Conservation (phyloP, 2,329 filamentous ascomycete genomes). For the Colletotrichum cuscutae region DNA sequence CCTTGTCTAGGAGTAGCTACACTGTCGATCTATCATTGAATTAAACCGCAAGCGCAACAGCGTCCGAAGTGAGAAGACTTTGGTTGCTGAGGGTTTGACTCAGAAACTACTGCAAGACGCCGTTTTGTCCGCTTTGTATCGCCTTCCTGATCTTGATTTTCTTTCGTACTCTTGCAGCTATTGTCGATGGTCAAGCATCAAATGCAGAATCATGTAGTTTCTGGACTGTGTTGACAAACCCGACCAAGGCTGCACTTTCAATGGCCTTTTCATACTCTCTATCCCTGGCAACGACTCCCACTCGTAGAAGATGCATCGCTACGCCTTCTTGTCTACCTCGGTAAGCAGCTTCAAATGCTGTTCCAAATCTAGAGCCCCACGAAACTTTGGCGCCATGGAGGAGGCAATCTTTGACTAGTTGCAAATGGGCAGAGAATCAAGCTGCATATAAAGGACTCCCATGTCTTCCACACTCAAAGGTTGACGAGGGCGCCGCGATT, state of each 20-base stretch:
- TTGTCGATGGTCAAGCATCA: too few relatives aligned
- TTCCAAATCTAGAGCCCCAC: neutral
- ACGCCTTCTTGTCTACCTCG: neutral
- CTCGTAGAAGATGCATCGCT: neutral
- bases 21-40: neutral
- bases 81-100: rapidly evolving
- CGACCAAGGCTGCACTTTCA: neutral
- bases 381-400: neutral
- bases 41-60: neutral
- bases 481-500: neutral
- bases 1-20: too few relatives aligned
- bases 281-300: neutral
- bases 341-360: neutral
- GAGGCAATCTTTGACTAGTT: neutral
- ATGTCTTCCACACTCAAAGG: neutral
- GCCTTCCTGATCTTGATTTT: neutral
- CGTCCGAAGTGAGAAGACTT: neutral
- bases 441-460: neutral
- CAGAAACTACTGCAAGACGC: neutral
- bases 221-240: neutral
- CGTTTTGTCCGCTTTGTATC: neutral
- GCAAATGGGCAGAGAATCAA: neutral
- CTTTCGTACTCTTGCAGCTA: too few relatives aligned
- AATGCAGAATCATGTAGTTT: neutral
- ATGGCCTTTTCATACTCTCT: neutral